Percentiles rank a stretch among this genome's conserved stretches.
Evolutionary conservation across 371 early-diverging fungal genomes (phyloP).

Genomic region (Actinomortierella wolfii): DNA sequence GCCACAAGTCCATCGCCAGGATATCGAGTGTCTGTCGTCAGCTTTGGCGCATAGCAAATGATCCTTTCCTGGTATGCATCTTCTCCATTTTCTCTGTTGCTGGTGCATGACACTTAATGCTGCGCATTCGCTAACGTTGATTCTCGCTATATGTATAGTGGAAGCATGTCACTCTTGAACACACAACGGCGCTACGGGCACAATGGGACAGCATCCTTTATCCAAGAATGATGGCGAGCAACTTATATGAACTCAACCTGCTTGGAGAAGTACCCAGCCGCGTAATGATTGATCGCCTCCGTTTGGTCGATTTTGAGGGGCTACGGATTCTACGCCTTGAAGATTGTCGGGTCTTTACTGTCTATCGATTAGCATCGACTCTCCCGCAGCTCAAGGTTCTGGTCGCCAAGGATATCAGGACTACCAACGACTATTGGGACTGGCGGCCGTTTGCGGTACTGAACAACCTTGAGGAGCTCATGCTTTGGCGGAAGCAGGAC

Average conservation of each 20-base stretch:
- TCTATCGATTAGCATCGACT: conserved; percentile 24
- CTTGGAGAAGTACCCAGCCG: conserved; percentile 24
- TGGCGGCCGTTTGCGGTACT: conserved; percentile 25
- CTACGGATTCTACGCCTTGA: conserved; percentile 16
- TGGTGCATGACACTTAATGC: too few species aligned
- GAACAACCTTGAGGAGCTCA: conserved; percentile 13
- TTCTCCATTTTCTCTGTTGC: too few species aligned
- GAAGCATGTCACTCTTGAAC: conserved; percentile 19
- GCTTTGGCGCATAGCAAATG: conserved; percentile 29
- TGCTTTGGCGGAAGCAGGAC: conserved; percentile 33
- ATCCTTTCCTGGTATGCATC: conserved; percentile 19
- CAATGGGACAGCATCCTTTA: conserved; percentile 21
- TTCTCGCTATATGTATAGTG: too few species aligned
- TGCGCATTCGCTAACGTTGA: too few species aligned
- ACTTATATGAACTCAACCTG: conserved; percentile 21
- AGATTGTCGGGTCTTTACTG: conserved; percentile 25
- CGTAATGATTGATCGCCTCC: conserved; percentile 20
- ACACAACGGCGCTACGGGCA: conserved; percentile 15
- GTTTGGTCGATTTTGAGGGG: conserved; percentile 16
- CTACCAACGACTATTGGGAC: conserved; percentile 18
- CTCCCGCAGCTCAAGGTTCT: conserved; percentile 23
- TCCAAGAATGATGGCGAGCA: conserved; percentile 12
- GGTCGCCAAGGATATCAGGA: conserved; percentile 21
- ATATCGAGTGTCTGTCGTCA: conserved; percentile 19
- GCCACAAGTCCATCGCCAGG: conserved; percentile 29